These are phyloP conservation scores for Penicillium frequentans DNA, from an alignment of 2,329 filamentous ascomycete species.

Conservation along the genomic window DNA sequence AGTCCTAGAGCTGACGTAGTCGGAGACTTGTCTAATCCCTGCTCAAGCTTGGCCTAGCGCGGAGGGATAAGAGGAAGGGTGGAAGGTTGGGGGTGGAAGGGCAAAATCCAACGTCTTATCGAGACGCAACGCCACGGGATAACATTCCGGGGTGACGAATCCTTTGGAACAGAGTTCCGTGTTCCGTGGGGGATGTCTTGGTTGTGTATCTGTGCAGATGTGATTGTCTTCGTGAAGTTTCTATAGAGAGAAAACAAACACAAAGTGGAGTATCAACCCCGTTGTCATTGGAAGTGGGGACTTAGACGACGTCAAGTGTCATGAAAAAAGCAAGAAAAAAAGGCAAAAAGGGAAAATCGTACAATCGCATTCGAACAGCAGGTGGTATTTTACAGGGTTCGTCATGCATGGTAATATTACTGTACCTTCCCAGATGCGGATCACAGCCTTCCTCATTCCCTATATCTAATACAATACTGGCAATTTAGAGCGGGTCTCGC, in stretches of 20 bases:
- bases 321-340: neutral
- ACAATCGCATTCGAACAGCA: neutral
- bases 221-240: neutral
- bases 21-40: slow-evolving; percentile 6
- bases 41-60: slow-evolving; percentile 8
- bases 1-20: slow-evolving; percentile 18
- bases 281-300: neutral
- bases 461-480: neutral
- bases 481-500: slow-evolving; percentile 8
- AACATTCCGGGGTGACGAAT: slow-evolving; percentile 20
- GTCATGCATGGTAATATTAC: slow-evolving; percentile 10
- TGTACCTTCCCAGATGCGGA: slow-evolving; percentile 12
- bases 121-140: slow-evolving; percentile 8
- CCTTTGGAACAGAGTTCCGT: slow-evolving; percentile 9
- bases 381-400: neutral
- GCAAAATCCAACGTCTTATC: slow-evolving; percentile 1
- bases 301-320: neutral
- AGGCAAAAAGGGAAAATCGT: neutral
- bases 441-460: neutral
- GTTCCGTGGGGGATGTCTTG: neutral
- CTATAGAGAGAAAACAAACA: neutral
- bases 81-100: slow-evolving; percentile 3
- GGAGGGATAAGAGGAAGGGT: slow-evolving; percentile 9
- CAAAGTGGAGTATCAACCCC: neutral
- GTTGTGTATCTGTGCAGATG: neutral